phyloP scores from a whole-genome alignment of 225 moss, liverwort and hornwort species.

The Marchantia polymorpha region DNA sequence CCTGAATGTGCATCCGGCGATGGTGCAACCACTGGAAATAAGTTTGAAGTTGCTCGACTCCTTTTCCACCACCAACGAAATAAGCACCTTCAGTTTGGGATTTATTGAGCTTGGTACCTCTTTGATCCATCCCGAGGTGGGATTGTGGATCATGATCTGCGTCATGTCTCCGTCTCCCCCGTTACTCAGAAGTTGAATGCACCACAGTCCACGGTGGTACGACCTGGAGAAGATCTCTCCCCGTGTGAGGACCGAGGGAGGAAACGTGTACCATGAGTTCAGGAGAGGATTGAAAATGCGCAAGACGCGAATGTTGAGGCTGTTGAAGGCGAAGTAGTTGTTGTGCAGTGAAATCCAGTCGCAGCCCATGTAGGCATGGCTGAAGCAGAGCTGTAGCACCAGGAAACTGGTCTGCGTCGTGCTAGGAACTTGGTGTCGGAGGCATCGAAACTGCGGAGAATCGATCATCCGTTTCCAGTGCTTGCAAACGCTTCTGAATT shows the following conservation, averaged over 20 bases:
- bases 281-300: slow-evolving; percentile 6
- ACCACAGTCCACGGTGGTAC: slow-evolving; percentile 8
- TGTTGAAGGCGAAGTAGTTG: background rate
- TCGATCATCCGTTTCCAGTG: slow-evolving; percentile 9
- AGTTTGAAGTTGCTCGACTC: slow-evolving; percentile 2
- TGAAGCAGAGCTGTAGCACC: slow-evolving; percentile 3
- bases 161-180: background rate
- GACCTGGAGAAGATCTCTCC: slow-evolving; percentile 4
- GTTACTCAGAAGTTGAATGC: slow-evolving; percentile 1
- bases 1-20: background rate
- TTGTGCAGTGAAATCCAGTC: slow-evolving; percentile 1
- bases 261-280: background rate
- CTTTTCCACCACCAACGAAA: slow-evolving; percentile 7
- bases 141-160: background rate
- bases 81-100: background rate
- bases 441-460: background rate
- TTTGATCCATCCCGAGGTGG: background rate
- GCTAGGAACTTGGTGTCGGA: background rate
- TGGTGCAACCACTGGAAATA: background rate
- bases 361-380: background rate
- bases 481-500: background rate
- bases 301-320: slow-evolving; percentile 5
- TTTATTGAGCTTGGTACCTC: background rate
- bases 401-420: background rate
- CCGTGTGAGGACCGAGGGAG: background rate